These are phyloP conservation scores for Aspergillus sp. DNA, from an alignment of 2,329 filamentous ascomycete species.

Conservation along the genomic window DNA sequence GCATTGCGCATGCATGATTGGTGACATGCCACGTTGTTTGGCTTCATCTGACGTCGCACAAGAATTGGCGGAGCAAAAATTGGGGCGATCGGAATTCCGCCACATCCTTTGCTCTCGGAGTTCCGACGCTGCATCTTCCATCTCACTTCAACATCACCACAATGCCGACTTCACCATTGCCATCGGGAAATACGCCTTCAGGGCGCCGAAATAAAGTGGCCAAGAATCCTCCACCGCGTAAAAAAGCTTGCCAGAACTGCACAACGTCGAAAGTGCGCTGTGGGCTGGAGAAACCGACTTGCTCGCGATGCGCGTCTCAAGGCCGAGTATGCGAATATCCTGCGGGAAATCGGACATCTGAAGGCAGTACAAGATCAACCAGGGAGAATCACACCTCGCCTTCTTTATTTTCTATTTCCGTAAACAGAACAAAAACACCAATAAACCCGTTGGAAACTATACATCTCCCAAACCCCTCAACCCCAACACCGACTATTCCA, in stretches of 20 bases:
- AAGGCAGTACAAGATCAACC: neutral
- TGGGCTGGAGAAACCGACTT: conserved; percentile 11
- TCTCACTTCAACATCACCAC: too few species aligned
- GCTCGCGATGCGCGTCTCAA: conserved; percentile 12
- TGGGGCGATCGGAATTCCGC: too few species aligned
- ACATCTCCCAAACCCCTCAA: neutral
- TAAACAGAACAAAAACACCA: neutral
- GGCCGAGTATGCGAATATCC: conserved; percentile 13
- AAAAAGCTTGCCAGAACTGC: conserved; percentile 14
- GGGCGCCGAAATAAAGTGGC: too few species aligned
- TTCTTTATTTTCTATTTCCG: neutral
- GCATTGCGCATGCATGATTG: too few species aligned
- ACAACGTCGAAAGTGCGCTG: conserved; percentile 15
- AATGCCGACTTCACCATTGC: too few species aligned
- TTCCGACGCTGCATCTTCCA: too few species aligned
- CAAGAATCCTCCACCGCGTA: conserved; percentile 8
- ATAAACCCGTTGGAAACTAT: neutral
- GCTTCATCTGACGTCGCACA: too few species aligned
- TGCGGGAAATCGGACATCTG: neutral
- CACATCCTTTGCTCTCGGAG: too few species aligned
- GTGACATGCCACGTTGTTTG: too few species aligned
- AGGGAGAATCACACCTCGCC: neutral
- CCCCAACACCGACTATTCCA: neutral
- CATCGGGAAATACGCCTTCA: too few species aligned
- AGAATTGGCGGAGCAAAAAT: too few species aligned